Evolutionary conservation across 768 basidiomycete species (phyloP), one percentile per base, ranked within the genome.

Genomic region (Chiua virens): DNA sequence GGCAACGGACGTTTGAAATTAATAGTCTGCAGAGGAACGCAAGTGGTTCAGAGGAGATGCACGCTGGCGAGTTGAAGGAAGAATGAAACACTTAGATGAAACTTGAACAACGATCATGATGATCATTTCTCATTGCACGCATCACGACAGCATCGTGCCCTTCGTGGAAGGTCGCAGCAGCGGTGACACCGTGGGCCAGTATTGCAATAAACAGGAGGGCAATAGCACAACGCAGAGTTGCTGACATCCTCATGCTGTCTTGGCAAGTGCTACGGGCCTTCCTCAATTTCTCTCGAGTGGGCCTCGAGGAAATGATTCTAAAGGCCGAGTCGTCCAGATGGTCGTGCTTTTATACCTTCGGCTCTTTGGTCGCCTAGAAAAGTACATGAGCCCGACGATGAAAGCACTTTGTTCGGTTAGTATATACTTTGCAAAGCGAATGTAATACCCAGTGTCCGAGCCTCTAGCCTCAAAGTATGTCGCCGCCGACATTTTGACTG

Each of bases 271-370:
- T 4, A 9, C 2, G 28, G 36, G 20, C 17, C 22, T 38, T 36
- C 15, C 36, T 21, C n/a, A 5, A 17, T 30, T 8, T 8, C 25
- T 14, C 44, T 27, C 8, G 42, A 32, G 28, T 6, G 9, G 23
- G 23, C 6, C 23, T 23, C 6, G n/a, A 11, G 30, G 15, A 45
- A 37, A 7, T 37, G 32, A 3, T 40, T 3, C 28, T 23, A n/a
- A 13, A 8, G 27, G 15, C 14, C 40, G 14, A 14, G 23, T 25
- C 21, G 13, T 32, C 21, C 36, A 13, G 11, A 9, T 20, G 23
- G 23, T 11, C 10, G 7, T 28, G 17, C 22, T 35, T 54, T 54
- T 62, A 58, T 59, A 50, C 39, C 30, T 1, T 8, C 11, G 17
- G 23, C 8, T 28, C 37, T 14, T 38, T 10, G 9, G 11, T 34